A percentile compares a stretch with the other conserved stretches of the same genome.
phyloP scores from a whole-genome alignment of 345 rosid genomes.

The Chamaenerion angustifolium region DNA sequence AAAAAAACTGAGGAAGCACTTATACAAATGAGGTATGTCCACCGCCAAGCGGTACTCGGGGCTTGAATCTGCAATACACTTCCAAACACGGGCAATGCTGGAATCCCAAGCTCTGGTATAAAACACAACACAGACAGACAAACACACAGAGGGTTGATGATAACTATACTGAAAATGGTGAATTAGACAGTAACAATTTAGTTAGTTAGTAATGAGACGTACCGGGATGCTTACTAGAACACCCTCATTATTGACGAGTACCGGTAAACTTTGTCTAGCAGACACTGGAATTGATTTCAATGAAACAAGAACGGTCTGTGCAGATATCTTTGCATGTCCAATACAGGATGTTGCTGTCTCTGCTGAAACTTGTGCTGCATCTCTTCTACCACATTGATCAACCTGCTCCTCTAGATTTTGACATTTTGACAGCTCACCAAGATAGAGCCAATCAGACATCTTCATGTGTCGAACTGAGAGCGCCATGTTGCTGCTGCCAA shows the following conservation, averaged over 20 bases:
- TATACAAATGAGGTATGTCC: conserved; percentile 58
- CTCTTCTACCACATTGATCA: neutral
- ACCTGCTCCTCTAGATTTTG: conserved; percentile 13
- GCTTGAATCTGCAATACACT: conserved; percentile 45
- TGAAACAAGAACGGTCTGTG: conserved; percentile 27
- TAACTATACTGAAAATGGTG: neutral
- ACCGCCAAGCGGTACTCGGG: conserved; percentile 79
- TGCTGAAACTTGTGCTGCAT: conserved; percentile 10
- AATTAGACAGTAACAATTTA: neutral
- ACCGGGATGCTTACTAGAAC: conserved; percentile 58
- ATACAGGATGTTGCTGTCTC: conserved; percentile 9
- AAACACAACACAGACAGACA: neutral
- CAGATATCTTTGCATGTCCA: conserved; percentile 29
- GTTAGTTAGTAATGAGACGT: conserved; percentile 9
- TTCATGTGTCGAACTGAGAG: conserved; percentile 51
- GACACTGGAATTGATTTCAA: conserved; percentile 57
- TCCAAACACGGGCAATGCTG: conserved; percentile 44
- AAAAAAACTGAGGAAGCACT: conserved; percentile 1
- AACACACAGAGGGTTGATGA: neutral
- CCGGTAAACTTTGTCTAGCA: conserved; percentile 72
- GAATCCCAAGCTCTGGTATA: conserved; percentile 59
- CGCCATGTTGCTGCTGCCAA: conserved; percentile 17
- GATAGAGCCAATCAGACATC: conserved; percentile 71
- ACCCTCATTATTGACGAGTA: conserved; percentile 41
- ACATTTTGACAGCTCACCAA: conserved; percentile 41